These are phyloP conservation scores for Cyclotella cryptica DNA, from an alignment of 108 stramenopile genomes.

Conservation along the genomic window DNA sequence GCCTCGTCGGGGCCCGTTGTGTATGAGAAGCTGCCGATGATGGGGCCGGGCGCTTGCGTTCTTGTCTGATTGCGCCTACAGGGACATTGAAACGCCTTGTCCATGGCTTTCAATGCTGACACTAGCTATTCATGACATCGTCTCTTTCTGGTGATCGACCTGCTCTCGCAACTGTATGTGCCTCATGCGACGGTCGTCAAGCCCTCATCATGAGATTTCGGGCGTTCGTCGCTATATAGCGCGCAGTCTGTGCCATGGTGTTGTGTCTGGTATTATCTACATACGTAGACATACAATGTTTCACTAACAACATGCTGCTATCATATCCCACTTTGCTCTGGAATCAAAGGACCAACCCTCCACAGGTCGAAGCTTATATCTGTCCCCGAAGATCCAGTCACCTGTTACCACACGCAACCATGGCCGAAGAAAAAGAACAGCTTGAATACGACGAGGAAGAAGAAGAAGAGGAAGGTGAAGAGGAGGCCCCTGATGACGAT, in stretches of 20 bases:
- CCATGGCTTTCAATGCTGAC: too few species aligned
- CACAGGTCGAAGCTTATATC: not conserved
- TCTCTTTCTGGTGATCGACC: too few species aligned
- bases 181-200: not conserved
- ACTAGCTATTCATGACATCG: too few species aligned
- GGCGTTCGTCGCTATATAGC: not conserved
- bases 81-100: too few species aligned
- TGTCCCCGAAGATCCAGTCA: not conserved
- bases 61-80: too few species aligned
- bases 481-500: constrained; percentile 4
- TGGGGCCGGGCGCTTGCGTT: too few species aligned
- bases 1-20: not conserved
- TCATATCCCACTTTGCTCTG: not conserved
- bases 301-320: not conserved
- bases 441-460: constrained; percentile 17
- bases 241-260: not conserved
- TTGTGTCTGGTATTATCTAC: not conserved
- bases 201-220: not conserved
- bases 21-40: not conserved
- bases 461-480: constrained; percentile 3
- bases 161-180: too few species aligned
- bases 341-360: constrained; percentile 1
- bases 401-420: not conserved
- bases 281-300: not conserved
- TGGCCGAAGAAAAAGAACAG: constrained; percentile 21